Conservation (phyloP, 1,284 basidiomycete genomes). For the Ganoderma sinense region DNA sequence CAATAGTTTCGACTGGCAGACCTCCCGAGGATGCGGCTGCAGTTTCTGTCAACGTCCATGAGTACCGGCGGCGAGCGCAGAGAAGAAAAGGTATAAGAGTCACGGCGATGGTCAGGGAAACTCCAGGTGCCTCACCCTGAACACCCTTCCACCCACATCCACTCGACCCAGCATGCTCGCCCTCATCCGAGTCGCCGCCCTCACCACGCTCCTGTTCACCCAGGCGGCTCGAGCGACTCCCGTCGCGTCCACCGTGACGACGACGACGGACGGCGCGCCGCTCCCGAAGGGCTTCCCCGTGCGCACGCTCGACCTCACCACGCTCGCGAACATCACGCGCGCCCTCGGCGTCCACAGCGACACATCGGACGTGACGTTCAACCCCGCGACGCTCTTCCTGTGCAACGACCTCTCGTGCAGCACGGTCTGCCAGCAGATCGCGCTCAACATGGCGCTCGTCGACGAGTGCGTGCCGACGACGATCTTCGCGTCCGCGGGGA, state of each 20-base stretch:
- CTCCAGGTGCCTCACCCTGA: not conserved
- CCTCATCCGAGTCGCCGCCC: not conserved
- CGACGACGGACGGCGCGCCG: not conserved
- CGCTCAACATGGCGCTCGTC: not conserved
- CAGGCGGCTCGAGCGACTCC: not conserved
- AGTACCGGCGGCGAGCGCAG: not conserved
- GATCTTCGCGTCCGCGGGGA: conserved; percentile 13
- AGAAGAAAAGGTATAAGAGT: not conserved
- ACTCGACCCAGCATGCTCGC: not conserved
- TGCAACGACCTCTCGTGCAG: not conserved
- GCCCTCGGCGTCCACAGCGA: not conserved
- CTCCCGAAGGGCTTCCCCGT: not conserved
- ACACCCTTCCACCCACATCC: not conserved
- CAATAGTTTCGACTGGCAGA: not conserved
- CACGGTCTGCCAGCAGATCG: not conserved
- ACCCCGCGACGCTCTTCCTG: conserved; percentile 10
- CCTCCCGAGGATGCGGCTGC: not conserved
- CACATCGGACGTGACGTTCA: conserved; percentile 3
- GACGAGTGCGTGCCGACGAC: conserved; percentile 9
- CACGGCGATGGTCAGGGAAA: not conserved
- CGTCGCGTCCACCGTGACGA: not conserved
- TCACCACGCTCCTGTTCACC: not conserved
- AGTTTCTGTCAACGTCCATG: not conserved
- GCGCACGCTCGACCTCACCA: not conserved
- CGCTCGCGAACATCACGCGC: not conserved